Evolutionary conservation across 2,329 filamentous ascomycete genomes (phyloP), one percentile per base, ranked within the genome.

Genomic region (Exophiala alcalophila): DNA sequence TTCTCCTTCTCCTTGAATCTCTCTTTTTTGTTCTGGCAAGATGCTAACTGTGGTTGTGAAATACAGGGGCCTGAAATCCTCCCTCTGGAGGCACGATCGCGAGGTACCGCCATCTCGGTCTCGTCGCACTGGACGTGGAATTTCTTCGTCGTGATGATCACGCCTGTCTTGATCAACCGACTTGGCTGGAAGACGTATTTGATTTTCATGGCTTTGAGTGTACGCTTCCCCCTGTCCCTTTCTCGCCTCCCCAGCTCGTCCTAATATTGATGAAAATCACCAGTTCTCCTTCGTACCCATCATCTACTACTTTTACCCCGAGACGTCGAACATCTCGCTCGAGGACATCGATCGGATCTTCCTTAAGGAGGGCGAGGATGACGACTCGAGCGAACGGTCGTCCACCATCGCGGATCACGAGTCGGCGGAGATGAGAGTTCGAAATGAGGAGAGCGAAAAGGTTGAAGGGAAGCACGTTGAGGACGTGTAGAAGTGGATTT

Each of bases 31-130:
- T n/a, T n/a, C n/a, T n/a, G n/a, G n/a, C n/a, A n/a, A n/a, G n/a
- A n/a, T 19, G 21, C 21, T 28, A 14, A 32, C 34, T 5, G 7
- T 25, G 24, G n/a, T n/a, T n/a, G 24, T 25, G 24, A 25, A 25
- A 7, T 25, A n/a, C n/a, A 41, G 23, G 68, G 70, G 3, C 69
- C 71, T 0, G 70, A 76, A 50, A 72, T 76, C 28, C 57, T 74
- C 2, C 72, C 73, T 1, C 61, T 74, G 3, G 69, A 72, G 44
- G 71, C 69, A 3, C 61, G 72, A 21, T 66, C 71, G 2, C 73
- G 74, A 54, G 72, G 72, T 11, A 72, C 65, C 8, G 70, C 72
- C 4, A 66, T 75, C 23, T 70, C 70, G 1, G 71, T 72, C 20
- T 69, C 65, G 0, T 62, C 66, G 1, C 74, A 74, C 15, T 42